These are phyloP conservation scores for Coemansia sp. DNA, from an alignment of 192 early-diverging fungal genomes.

Conservation along the genomic window DNA sequence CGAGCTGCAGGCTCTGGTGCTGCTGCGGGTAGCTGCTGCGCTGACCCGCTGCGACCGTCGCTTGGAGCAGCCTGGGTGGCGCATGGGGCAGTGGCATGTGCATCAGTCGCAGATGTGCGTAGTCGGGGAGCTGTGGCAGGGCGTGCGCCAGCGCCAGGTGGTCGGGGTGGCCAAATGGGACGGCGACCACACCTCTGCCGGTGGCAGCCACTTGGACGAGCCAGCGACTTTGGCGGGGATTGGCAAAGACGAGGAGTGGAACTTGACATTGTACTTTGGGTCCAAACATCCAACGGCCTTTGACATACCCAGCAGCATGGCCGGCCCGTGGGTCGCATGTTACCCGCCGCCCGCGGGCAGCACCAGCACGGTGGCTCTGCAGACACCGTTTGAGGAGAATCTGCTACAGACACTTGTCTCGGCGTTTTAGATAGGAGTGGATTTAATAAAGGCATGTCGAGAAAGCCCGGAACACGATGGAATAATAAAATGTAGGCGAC, in stretches of 20 bases:
- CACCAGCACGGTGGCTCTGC: neutral
- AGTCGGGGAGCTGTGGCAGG: conserved; percentile 45
- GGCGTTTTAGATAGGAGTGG: conserved; percentile 12
- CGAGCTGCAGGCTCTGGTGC: conserved; percentile 38
- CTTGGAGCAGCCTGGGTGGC: conserved; percentile 1
- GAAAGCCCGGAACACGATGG: no score
- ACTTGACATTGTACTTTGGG: conserved; percentile 34
- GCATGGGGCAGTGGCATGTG: conserved; percentile 43
- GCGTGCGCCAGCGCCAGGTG: conserved; percentile 36
- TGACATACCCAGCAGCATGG: conserved; percentile 5
- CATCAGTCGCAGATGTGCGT: conserved; percentile 52
- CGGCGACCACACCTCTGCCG: no score
- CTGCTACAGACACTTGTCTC: conserved; percentile 15
- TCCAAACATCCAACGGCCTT: conserved; percentile 40
- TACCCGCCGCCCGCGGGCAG: conserved; percentile 21
- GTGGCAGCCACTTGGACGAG: neutral
- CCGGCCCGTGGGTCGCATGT: conserved; percentile 31
- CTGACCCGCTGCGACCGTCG: conserved; percentile 22
- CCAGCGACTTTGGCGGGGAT: neutral
- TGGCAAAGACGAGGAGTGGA: conserved; percentile 11
- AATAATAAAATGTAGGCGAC: conserved; percentile 1
- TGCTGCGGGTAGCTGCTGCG: conserved; percentile 39
- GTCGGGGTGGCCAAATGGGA: conserved; percentile 40
- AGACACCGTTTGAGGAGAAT: conserved; percentile 27
- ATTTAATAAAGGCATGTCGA: neutral